Percentiles rank a stretch among this genome's conserved stretches.
Conservation (phyloP, 2,329 filamentous ascomycete species). For the Penicillium sp. region DNA sequence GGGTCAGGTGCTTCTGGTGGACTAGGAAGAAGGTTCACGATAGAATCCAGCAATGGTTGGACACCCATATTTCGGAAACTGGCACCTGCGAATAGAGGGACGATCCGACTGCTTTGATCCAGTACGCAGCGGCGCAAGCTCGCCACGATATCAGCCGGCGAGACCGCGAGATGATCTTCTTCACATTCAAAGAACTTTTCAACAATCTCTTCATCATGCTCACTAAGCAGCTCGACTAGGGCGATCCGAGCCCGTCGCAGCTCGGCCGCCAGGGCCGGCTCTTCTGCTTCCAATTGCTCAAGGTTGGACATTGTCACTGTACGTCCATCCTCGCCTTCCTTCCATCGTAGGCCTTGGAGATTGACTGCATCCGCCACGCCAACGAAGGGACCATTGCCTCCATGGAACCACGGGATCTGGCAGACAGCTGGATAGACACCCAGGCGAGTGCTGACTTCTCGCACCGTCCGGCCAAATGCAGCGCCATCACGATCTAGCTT, state of each 20-base stretch:
- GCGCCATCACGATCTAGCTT: constrained; percentile 82
- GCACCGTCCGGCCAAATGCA: constrained; percentile 76
- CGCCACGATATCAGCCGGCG: constrained; percentile 62
- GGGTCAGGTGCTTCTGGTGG: constrained; percentile 76
- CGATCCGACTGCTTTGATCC: constrained; percentile 63
- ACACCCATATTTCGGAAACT: constrained; percentile 94
- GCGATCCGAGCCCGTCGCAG: constrained; percentile 70
- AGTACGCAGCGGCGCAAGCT: constrained; percentile 71
- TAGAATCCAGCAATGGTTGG: constrained; percentile 82
- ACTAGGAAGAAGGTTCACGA: constrained; percentile 81
- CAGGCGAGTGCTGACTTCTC: constrained; percentile 76
- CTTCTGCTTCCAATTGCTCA: constrained; percentile 49
- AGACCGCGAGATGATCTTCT: constrained; percentile 66
- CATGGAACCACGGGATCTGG: constrained; percentile 91
- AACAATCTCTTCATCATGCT: constrained; percentile 81
- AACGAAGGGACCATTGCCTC: constrained; percentile 66
- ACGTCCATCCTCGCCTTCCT: constrained; percentile 62
- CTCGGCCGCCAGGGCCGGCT: constrained; percentile 58
- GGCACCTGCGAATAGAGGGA: constrained; percentile 85
- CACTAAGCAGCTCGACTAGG: constrained; percentile 78
- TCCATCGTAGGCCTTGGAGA: constrained; percentile 71
- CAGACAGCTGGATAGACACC: constrained; percentile 85
- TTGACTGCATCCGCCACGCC: constrained; percentile 83
- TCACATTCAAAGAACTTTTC: constrained; percentile 77
- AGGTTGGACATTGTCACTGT: constrained; percentile 55